Conservation (phyloP, 257 asterid species). For the Prunella vulgaris region DNA sequence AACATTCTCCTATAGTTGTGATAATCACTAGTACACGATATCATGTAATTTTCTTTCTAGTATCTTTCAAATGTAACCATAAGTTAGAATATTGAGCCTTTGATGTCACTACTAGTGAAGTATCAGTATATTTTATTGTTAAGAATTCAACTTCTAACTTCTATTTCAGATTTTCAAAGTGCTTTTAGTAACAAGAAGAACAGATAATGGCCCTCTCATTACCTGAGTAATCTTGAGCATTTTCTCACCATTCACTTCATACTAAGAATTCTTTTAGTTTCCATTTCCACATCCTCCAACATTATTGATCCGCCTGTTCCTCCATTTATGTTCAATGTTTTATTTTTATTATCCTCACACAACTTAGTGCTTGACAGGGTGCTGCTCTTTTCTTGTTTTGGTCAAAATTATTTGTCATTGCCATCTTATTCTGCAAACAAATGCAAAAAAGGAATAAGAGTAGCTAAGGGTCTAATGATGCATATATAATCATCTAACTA, state of each 20-base stretch:
- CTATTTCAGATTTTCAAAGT: neutral
- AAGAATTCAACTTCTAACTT: neutral
- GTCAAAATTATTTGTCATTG: neutral
- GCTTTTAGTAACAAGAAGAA: neutral
- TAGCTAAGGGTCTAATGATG: neutral
- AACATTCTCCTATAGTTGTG: neutral
- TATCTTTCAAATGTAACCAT: neutral
- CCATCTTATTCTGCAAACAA: neutral
- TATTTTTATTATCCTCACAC: neutral
- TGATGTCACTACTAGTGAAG: neutral
- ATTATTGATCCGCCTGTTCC: neutral
- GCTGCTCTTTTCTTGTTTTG: neutral
- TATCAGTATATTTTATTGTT: neutral
- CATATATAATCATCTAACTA: neutral
- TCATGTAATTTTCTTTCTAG: neutral
- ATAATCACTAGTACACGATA: neutral
- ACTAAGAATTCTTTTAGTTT: neutral
- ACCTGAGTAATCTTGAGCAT: neutral
- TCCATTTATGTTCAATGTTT: neutral
- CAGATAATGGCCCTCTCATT: neutral
- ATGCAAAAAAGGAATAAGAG: neutral
- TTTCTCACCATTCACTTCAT: neutral
- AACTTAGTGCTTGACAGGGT: neutral
- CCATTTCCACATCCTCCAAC: neutral
- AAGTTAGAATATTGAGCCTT: neutral